Evolutionary conservation across 2,329 filamentous ascomycete species (phyloP), one percentile per base, ranked within the genome.

Genomic region (Claviceps maximensis): DNA sequence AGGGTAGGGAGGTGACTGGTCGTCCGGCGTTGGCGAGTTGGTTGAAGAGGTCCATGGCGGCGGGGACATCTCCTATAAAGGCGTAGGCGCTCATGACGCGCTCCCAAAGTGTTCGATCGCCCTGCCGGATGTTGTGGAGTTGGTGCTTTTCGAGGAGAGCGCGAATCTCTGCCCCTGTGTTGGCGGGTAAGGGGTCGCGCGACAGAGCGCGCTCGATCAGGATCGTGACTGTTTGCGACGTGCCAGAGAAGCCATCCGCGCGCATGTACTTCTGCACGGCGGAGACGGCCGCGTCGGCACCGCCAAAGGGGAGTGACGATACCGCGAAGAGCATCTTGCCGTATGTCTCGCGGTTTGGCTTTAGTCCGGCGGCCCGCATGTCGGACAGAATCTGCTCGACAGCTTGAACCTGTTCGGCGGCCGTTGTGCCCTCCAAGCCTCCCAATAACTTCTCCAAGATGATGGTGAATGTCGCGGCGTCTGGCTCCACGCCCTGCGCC

Each of bases 391-490:
- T 70, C 4, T 65, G 62, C n/a, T 73, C 60, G 7, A 88, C 73
- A 19, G 74, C 69, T 2, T 66, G 62, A 21, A 71, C 67, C 63
- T 84, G 82, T 52, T 81, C 72, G 12, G 71, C 65, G 0, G 72
- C 65, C 2, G 70, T 63, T 47, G 61, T 48, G 41, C 73, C 61
- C 29, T 60, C 53, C 40, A 79, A 67, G 42, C 65, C 59, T 56
- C 69, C 62, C 60, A 79, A 69, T 55, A 78, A 66, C 61, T 76
- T 77, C 44, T 85, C 80, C 8, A 93, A 71, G 53, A 93, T 74
- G 56, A 88, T 80, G 23, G 82, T 86, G 65, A 87, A 87, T 0
- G 88, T 93, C 6, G 76, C 77, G n/a, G 75, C 71, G 63, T 89
- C 80, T 1, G 83, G 77, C 31, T 73, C 58, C 29, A 88, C 65